Base-by-base conservation (phyloP, 1,139 yeast species). In the Sugiyamaella grinbergsii region DNA sequence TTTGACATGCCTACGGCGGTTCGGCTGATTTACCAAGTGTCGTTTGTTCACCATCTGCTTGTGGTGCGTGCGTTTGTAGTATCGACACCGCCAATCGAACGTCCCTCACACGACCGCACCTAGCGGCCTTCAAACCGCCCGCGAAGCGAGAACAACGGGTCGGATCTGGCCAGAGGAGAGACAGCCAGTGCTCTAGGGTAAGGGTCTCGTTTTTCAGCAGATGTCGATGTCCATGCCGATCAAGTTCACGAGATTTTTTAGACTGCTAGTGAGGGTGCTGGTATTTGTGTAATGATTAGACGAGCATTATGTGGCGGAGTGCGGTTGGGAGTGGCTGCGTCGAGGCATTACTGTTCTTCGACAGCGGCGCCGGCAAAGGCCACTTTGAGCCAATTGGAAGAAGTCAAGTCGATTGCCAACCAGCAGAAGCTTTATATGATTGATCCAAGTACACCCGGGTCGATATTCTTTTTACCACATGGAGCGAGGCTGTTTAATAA, bases 401-500 rank as follows among this genome's bases (percentile, higher is more conserved):
- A 47, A 22, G 40, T 47, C 31, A 46, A 39, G 34, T 47, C 55
- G 5, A 57, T 61, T 8, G 63, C 63, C 6, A 51, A 54, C 24
- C 54, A 76, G 57, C 96, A 90, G 64, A 79, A 80, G 55, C 72
- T 91, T 36, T 90, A 83, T 66, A 80, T 85, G 71, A 82, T 87
- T 1, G 95, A 88, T 66, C 78, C 83, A 8, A 69, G 80, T 13
- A 83, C 96, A 0, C 97, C 97, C 0, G 98, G 98, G 0, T 84
- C 93, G 1, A 77, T 85, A 3, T 91, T 91, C 73, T 90, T 91
- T 63, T 73, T 91, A 28, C 97, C 97, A 1, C 93, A 89, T 67
- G 98, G 98, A 2, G 82, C 97, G 2, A 74, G 94, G 45, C 78
- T 91, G 46, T 86, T 90, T 73, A 90, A 89, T 68, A 83, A 81